Evolutionary conservation across 2,329 filamentous ascomycete species (phyloP), one percentile per base, ranked within the genome.

Genomic region (Xylaria sp.): DNA sequence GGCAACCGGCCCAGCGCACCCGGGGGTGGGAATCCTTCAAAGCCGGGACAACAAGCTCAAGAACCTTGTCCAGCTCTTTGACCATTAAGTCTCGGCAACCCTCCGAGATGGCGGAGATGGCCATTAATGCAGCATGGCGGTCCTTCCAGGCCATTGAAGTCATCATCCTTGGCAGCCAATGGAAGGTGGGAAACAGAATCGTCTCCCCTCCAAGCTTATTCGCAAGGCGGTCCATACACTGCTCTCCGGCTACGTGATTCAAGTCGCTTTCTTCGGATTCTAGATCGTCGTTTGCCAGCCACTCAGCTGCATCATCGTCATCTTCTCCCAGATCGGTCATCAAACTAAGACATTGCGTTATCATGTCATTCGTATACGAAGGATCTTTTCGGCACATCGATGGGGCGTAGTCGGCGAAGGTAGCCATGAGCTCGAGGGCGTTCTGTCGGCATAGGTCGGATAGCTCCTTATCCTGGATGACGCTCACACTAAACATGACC

Each of bases 131-230:
- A 33, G 95, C 95, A 77, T 99, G 95, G 65, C 94, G 88, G 77
- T 99, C 95, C 73, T 92, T 89, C 95, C 95, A 99, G 31, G 92
- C 88, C 71, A 92, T 90, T 1, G 95, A 98, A 57, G 89, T 92
- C 89, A 98, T 96, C 95, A 99, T 99, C 67, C 93, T 87, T 9
- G 95, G 95, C 40, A 99, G 87, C 95, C 95, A 99, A 76, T 91
- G 90, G 79, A 98, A 99, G 0, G 94, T 98, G 0, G 94, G 94
- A 31, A 92, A 92, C 19, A 99, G 83, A 60, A 99, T 91, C n/a
- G 91, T 89, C 72, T 92, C 85, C n/a, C 95, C 95, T 60, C 95
- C 95, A 37, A 99, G 89, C 78, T 97, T 97, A 82, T 98, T 99
- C 58, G 95, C 94, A 57, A 99, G 83, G 61, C 95, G 89, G 76